Base-by-base conservation (phyloP, 345 rosid species). In the Brassica cretica region DNA sequence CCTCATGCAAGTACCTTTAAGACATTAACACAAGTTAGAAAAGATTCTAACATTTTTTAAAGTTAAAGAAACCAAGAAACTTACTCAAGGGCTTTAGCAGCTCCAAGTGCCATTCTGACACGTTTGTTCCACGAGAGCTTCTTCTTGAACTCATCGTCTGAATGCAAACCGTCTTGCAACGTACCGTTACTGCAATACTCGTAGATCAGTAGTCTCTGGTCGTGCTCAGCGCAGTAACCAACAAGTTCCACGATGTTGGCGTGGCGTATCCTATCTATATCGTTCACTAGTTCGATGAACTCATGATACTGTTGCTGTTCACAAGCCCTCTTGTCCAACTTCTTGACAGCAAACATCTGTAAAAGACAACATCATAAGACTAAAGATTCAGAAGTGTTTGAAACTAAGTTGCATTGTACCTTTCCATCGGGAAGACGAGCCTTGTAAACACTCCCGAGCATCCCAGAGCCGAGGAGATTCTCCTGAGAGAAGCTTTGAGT, bases 201-300 rank as follows among this genome's bases (percentile, higher is more conserved):
- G 32, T 85, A 91, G 68, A 93, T 85, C 74, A 96, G 84, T 84
- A 96, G 98, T 85, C 92, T 90, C 83, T 96, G 90, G 19, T 85
- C 90, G 72, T 93, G 96, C 90, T 93, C 99, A 33, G 97, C 91
- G 84, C 98, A 96, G 84, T 89, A 96, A 56, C 99, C 99, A 87
- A 87, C 86, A 60, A 96, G 92, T 74, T 87, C 94, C 18, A 89
- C 97, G 56, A 96, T 85, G 77, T 93, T 89, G 53, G 93, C 92
- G 60, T 96, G 97, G 70, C 93, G 89, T 61, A 96, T 89, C 71
- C 81, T 81, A 81, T 96, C 97, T 72, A 96, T 78, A 83, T 82
- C 83, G 84, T 91, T 88, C 60, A 96, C 96, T 69, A 96, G 81
- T 75, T 85, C 93, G 74, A 93, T 82, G 76, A 96, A 96, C 68